These are phyloP conservation scores for Candida broadrunensis DNA, from an alignment of 805 yeast species.

Conservation along the genomic window DNA sequence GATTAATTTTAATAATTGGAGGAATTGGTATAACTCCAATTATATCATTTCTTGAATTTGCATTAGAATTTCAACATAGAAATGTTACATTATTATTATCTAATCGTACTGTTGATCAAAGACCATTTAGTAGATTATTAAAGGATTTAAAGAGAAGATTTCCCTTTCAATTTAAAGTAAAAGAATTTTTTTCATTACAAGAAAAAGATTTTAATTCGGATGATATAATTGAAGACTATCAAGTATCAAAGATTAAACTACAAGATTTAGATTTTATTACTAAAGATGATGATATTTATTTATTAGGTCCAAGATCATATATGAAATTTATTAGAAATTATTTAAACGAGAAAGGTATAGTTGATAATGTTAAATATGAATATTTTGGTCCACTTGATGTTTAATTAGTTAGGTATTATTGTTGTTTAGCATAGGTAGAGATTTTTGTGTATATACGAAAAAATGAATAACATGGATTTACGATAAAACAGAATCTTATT, in stretches of 20 bases:
- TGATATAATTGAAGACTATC: slow-evolving; percentile 8
- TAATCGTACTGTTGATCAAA: slow-evolving; percentile 14
- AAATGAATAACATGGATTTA: no score
- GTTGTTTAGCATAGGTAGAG: no score
- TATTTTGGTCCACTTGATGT: slow-evolving; percentile 32
- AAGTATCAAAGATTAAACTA: slow-evolving; percentile 8
- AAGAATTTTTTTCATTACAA: slow-evolving; percentile 19
- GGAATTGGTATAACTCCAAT: slow-evolving; percentile 73
- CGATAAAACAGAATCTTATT: no score
- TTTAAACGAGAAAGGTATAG: slow-evolving; percentile 15
- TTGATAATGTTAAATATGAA: slow-evolving; percentile 19
- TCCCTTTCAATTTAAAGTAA: slow-evolving; percentile 12
- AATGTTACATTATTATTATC: slow-evolving; percentile 34
- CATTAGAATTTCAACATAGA: slow-evolving; percentile 23
- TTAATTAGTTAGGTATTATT: slow-evolving; percentile 3
- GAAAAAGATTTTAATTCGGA: not conserved
- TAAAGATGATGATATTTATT: slow-evolving; percentile 21
- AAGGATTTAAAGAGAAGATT: slow-evolving; percentile 11
- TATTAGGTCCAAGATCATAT: slow-evolving; percentile 33
- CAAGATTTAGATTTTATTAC: slow-evolving; percentile 20
- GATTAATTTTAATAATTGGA: slow-evolving; percentile 46
- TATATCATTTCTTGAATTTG: slow-evolving; percentile 47
- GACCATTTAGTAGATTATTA: slow-evolving; percentile 25
- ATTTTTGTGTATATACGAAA: no score
- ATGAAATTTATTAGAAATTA: slow-evolving; percentile 23